A percentile compares a stretch with the other conserved stretches of the same genome.
Conservation (phyloP, 108 stramenopile species). For the Bacterosira constricta region DNA sequence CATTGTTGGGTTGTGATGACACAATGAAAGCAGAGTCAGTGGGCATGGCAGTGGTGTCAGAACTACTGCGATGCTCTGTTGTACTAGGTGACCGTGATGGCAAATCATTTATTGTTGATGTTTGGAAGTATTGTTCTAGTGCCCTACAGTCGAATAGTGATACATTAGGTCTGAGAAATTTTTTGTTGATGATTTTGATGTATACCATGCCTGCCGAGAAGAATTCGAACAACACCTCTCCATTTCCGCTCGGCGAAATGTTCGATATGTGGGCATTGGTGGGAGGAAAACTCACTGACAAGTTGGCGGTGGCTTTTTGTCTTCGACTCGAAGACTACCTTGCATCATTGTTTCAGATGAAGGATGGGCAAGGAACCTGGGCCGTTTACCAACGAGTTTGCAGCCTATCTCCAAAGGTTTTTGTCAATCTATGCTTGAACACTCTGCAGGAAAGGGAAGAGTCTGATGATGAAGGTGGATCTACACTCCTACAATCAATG, state of each 20-base stretch:
- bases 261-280: conserved; percentile 38
- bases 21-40: not conserved
- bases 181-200: conserved; percentile 26
- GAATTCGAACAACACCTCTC: not conserved
- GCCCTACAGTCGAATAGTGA: conserved; percentile 1
- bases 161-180: conserved; percentile 11
- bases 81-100: not conserved
- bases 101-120: not conserved
- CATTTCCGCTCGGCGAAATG: conserved; percentile 6
- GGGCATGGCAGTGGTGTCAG: conserved; percentile 1
- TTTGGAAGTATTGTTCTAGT: conserved; percentile 12
- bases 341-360: conserved; percentile 6
- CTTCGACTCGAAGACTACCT: conserved; percentile 19
- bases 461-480: not conserved
- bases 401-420: conserved; percentile 11
- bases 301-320: conserved; percentile 16
- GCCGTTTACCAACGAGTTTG: conserved; percentile 25
- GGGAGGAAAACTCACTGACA: conserved; percentile 2
- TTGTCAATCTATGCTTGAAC: conserved; percentile 21
- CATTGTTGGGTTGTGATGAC: not conserved
- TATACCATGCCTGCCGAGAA: not conserved
- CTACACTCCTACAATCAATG: conserved; percentile 23
- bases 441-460: conserved; percentile 3
- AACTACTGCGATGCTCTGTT: conserved; percentile 3
- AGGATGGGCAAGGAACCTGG: conserved; percentile 24